Conservation (phyloP, 2,329 filamentous ascomycete species). For the Ceratocystis cacaofunesta region DNA sequence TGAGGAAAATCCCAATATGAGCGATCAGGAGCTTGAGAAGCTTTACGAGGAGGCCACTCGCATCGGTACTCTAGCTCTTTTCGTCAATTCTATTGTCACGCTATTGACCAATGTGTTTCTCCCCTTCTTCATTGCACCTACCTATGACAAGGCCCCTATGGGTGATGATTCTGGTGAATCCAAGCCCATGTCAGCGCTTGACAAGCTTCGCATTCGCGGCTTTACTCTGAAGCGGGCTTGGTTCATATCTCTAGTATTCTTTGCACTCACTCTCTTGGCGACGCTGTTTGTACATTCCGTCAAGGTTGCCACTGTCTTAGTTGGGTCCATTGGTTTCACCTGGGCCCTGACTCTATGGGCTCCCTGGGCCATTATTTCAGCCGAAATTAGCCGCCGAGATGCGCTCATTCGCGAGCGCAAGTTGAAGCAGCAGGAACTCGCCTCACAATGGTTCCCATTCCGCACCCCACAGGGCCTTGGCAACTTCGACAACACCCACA, state of each 20-base stretch:
- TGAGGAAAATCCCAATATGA: slow-evolving; percentile 61
- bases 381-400: slow-evolving; percentile 75
- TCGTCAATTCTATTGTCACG: slow-evolving; percentile 77
- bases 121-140: slow-evolving; percentile 72
- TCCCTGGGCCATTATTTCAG: slow-evolving; percentile 86
- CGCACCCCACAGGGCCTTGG: slow-evolving; percentile 13
- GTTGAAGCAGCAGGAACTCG: slow-evolving; percentile 20
- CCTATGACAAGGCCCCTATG: slow-evolving; percentile 38
- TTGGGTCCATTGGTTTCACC: slow-evolving; percentile 71
- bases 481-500: slow-evolving; percentile 10
- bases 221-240: slow-evolving; percentile 80
- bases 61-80: slow-evolving; percentile 73
- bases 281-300: slow-evolving; percentile 66
- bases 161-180: slow-evolving; percentile 19
- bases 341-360: slow-evolving; percentile 93
- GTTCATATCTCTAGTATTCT: slow-evolving; percentile 74
- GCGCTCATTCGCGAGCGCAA: slow-evolving; percentile 34
- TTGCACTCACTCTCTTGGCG: slow-evolving; percentile 64
- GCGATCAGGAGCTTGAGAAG: slow-evolving; percentile 56
- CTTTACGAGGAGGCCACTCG: slow-evolving; percentile 77
- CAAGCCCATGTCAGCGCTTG: slow-evolving; percentile 31
- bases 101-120: slow-evolving; percentile 68
- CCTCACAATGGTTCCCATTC: slow-evolving; percentile 15
- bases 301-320: slow-evolving; percentile 56
- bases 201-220: slow-evolving; percentile 58